These are phyloP conservation scores for Fraxinus xanthoxyloides DNA, from an alignment of 305 asterid genomes.

Conservation along the genomic window DNA sequence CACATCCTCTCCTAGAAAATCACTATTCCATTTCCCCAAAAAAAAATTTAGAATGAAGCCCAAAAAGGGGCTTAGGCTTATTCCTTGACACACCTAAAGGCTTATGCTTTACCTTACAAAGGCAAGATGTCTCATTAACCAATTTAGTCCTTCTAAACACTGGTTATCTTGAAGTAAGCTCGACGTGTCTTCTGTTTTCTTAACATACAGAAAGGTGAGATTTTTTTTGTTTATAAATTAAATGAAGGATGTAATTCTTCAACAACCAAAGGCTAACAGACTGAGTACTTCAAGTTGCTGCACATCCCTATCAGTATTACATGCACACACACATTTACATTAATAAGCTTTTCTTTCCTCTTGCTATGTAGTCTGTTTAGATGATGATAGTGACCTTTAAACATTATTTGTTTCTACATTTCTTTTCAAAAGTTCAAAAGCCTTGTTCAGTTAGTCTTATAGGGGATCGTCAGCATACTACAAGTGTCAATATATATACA, in stretches of 20 bases:
- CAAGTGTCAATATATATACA: not conserved
- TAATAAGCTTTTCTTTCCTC: not conserved
- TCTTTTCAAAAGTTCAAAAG: not conserved
- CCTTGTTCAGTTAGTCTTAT: not conserved
- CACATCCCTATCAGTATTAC: conserved; percentile 8
- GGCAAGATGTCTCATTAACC: not conserved
- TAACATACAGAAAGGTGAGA: not conserved
- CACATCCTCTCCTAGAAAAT: too few relatives aligned
- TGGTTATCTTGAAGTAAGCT: not conserved
- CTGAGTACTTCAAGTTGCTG: conserved; percentile 4
- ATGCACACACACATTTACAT: not conserved
- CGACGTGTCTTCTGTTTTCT: not conserved
- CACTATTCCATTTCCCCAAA: too few relatives aligned
- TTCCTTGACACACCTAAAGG: not conserved
- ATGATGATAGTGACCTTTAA: not conserved
- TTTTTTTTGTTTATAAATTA: not conserved
- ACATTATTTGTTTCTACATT: not conserved
- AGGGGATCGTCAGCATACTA: not conserved
- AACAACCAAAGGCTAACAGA: not conserved
- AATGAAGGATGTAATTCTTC: not conserved
- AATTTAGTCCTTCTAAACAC: not conserved
- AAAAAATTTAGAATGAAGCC: too few relatives aligned
- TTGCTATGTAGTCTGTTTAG: not conserved
- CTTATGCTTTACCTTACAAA: not conserved
- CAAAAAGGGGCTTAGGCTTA: too few relatives aligned